These are phyloP conservation scores for Chaetomiaceae sp. DNA, from an alignment of 2,329 filamentous ascomycete species.

Conservation along the genomic window DNA sequence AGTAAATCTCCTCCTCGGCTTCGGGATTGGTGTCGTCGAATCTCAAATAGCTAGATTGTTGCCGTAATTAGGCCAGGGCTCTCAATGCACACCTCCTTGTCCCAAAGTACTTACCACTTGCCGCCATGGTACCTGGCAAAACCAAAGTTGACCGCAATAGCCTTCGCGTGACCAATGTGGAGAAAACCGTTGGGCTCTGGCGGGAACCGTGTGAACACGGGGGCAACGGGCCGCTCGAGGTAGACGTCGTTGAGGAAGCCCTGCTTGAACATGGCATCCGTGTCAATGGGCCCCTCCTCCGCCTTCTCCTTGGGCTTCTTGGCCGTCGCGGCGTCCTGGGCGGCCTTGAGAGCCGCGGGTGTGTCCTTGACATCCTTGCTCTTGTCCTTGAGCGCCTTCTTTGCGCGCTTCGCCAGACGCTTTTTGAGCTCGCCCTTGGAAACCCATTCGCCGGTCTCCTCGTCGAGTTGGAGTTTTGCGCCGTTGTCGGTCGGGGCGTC, in stretches of 20 bases:
- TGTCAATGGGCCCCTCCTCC: conserved; percentile 37
- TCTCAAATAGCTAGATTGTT: conserved; percentile 52
- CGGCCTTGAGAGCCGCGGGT: conserved; percentile 29
- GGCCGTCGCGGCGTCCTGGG: conserved; percentile 25
- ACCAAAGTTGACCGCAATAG: conserved; percentile 93
- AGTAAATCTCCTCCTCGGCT: conserved; percentile 76
- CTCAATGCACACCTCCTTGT: not conserved
- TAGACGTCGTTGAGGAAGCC: conserved; percentile 71
- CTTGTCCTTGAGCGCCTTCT: conserved; percentile 48
- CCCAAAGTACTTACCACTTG: conserved; percentile 29
- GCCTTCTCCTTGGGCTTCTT: conserved; percentile 23
- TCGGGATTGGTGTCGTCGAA: conserved; percentile 96
- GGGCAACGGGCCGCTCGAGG: conserved; percentile 56
- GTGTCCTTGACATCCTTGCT: conserved; percentile 36
- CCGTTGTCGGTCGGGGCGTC: conserved; percentile 21
- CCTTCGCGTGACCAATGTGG: conserved; percentile 91
- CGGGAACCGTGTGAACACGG: conserved; percentile 67
- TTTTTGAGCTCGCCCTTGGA: conserved; percentile 60
- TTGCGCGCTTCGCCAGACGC: conserved; percentile 50
- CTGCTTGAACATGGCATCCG: conserved; percentile 70
- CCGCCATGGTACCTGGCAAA: conserved; percentile 83
- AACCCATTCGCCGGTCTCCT: conserved; percentile 60
- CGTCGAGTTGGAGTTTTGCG: conserved; percentile 40
- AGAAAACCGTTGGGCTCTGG: conserved; percentile 90
- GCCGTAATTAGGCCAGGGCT: conserved; percentile 1